These are phyloP conservation scores for Candida awuae DNA, from an alignment of 805 yeast species.

Conservation along the genomic window DNA sequence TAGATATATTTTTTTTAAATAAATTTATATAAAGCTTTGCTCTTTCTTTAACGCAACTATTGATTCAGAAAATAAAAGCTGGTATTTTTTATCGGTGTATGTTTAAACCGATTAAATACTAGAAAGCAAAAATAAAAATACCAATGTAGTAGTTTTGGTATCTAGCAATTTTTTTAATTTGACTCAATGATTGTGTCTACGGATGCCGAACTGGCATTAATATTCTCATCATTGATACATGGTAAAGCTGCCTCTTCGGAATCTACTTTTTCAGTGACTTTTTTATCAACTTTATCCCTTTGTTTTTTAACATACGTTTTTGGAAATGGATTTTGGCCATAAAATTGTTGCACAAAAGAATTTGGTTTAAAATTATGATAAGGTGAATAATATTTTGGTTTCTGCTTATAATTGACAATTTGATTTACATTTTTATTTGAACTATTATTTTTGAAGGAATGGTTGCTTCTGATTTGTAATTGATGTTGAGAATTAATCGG, in stretches of 20 bases:
- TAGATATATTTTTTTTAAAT: constrained; percentile 10
- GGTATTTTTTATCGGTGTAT: too few species aligned
- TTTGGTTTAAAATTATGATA: constrained; percentile 4
- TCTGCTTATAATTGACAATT: background rate
- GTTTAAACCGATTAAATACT: background rate
- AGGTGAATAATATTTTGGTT: background rate
- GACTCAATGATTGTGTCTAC: background rate
- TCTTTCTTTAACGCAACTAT: constrained; percentile 10
- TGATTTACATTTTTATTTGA: background rate
- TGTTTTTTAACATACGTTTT: constrained; percentile 1
- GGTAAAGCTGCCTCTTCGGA: background rate
- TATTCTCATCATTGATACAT: background rate
- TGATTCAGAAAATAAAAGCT: background rate
- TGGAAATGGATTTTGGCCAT: constrained; percentile 13
- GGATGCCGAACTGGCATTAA: background rate
- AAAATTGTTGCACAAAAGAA: background rate
- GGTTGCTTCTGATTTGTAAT: constrained; percentile 1
- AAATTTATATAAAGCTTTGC: constrained; percentile 8
- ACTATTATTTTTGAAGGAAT: constrained; percentile 2
- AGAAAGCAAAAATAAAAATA: background rate
- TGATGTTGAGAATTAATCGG: constrained; percentile 4
- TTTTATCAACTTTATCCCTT: background rate
- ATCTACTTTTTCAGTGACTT: background rate
- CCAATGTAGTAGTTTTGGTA: background rate
- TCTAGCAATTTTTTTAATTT: background rate